phyloP scores from a whole-genome alignment of 163 green algal genomes.

The Scenedesmus sp. region DNA sequence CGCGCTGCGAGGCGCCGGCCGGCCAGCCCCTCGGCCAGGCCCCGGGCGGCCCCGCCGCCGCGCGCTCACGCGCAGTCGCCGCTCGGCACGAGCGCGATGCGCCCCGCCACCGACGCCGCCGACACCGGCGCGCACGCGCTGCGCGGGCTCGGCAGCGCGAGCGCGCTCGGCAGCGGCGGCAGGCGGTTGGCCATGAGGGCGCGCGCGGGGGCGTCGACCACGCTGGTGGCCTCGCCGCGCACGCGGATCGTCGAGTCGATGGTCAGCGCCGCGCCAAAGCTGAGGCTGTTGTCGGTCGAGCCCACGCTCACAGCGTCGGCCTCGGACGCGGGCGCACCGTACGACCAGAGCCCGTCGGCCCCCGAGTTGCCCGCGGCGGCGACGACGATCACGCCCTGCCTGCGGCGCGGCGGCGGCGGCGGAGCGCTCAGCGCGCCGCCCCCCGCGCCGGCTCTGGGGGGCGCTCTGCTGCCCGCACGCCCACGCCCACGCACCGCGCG shows the following conservation, averaged over 20 bases:
- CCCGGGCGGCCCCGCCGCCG: too few relatives aligned
- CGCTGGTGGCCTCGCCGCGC: not conserved
- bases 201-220: conserved; percentile 3
- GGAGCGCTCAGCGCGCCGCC: too few relatives aligned
- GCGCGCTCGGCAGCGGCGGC: not conserved
- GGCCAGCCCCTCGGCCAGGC: too few relatives aligned
- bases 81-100: not conserved
- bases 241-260: not conserved
- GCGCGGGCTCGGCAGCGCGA: not conserved
- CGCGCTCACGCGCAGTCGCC: conserved; percentile 20
- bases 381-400: conserved; percentile 30
- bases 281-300: conserved; percentile 28
- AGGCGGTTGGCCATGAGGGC: conserved; percentile 20
- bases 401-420: conserved; percentile 7
- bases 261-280: conserved; percentile 4
- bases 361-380: conserved; percentile 22
- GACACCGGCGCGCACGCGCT: too few relatives aligned
- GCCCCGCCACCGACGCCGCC: too few relatives aligned
- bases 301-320: conserved; percentile 14
- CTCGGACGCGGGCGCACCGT: conserved; percentile 17
- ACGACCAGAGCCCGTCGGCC: conserved; percentile 21
- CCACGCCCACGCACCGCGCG: conserved; percentile 1
- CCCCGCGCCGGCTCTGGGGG: not conserved
- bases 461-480: not conserved
- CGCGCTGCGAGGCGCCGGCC: too few relatives aligned